A percentile compares a stretch with the other conserved stretches of the same genome.
Evolutionary conservation across 768 basidiomycete genomes (phyloP).

Genomic region (Saitozyma podzolica): DNA sequence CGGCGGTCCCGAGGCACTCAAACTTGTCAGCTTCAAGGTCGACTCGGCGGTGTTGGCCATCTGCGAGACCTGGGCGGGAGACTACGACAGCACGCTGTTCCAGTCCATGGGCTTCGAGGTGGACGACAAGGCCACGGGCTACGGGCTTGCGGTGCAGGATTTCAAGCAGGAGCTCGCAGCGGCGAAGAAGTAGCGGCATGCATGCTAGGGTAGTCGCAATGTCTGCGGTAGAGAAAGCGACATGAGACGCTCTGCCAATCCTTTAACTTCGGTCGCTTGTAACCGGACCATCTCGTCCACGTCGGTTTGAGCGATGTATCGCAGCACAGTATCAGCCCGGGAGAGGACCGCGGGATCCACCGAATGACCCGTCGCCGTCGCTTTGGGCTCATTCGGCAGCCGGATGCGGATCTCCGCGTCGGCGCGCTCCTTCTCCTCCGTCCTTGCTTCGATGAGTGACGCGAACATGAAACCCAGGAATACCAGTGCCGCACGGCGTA

Average conservation of each 20-base stretch:
- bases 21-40: slow-evolving; percentile 54
- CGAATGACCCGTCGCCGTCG: no score
- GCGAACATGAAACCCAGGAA: slow-evolving; percentile 71
- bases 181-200: not conserved
- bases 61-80: slow-evolving; percentile 51
- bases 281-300: slow-evolving; percentile 68
- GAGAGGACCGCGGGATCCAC: no score
- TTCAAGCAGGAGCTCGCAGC: slow-evolving; percentile 44
- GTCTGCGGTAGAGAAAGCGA: not conserved
- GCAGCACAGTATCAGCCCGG: slow-evolving; percentile 61
- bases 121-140: slow-evolving; percentile 49
- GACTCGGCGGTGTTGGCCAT: slow-evolving; percentile 48
- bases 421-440: slow-evolving; percentile 40
- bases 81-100: slow-evolving; percentile 37
- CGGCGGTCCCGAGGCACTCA: slow-evolving; percentile 58
- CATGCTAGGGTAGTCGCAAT: not conserved
- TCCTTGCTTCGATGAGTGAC: slow-evolving; percentile 58
- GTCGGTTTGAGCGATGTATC: slow-evolving; percentile 71
- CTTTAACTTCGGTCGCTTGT: slow-evolving; percentile 69
- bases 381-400: no score
- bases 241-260: not conserved
- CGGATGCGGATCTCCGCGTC: no score
- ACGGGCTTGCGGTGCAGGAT: slow-evolving; percentile 45
- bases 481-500: slow-evolving; percentile 83
- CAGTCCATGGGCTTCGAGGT: slow-evolving; percentile 46